Evolutionary conservation across 2,329 filamentous ascomycete species (phyloP).

Genomic region (Trichoderma atrobrunneum): DNA sequence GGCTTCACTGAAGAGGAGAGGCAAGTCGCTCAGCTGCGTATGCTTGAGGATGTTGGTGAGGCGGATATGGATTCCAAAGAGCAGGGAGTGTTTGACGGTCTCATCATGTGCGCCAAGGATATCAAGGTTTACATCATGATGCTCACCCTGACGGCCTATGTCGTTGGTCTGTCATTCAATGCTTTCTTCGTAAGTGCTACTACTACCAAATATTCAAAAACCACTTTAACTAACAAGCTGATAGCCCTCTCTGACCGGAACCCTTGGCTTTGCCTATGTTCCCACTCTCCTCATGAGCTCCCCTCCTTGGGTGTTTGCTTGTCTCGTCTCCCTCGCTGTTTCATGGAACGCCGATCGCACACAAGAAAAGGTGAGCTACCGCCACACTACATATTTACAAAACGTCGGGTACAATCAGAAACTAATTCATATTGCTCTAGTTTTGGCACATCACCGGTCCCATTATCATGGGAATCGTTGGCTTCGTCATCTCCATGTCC

Average conservation of each 20-base stretch:
- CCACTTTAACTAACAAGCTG: neutral
- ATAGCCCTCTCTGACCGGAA: constrained; percentile 50
- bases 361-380: constrained; percentile 48
- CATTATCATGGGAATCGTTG: constrained; percentile 51
- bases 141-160: constrained; percentile 59
- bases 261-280: constrained; percentile 51
- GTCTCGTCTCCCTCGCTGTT: constrained; percentile 53
- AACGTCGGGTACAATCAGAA: neutral
- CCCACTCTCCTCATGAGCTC: constrained; percentile 55
- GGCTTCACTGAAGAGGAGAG: constrained; percentile 60
- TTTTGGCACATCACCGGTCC: constrained; percentile 59
- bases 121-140: constrained; percentile 63
- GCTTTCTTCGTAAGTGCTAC: constrained; percentile 50
- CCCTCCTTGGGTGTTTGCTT: constrained; percentile 58
- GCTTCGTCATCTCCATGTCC: constrained; percentile 60
- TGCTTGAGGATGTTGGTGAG: constrained; percentile 57
- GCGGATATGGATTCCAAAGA: constrained; percentile 50
- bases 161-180: constrained; percentile 57
- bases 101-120: constrained; percentile 59
- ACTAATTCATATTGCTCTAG: constrained; percentile 18
- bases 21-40: constrained; percentile 52
- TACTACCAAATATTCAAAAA: neutral
- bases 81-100: constrained; percentile 51
- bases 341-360: constrained; percentile 56
- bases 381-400: neutral